phyloP scores from a whole-genome alignment of 2,329 filamentous ascomycete genomes.

The Colletotrichum cordylinicola region DNA sequence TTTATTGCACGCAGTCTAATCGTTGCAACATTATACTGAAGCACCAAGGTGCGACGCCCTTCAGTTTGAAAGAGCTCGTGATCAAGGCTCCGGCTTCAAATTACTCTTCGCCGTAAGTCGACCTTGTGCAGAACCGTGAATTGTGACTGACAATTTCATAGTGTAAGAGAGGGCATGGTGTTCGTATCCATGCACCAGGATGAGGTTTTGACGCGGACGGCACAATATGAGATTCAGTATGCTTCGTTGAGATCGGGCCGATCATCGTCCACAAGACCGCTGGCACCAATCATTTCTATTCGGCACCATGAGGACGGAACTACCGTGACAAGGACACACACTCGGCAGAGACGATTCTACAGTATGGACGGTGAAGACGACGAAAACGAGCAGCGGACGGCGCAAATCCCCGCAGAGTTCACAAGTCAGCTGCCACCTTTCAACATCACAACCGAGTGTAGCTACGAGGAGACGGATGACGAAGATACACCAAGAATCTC shows the following conservation, averaged over 20 bases:
- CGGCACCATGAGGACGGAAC: conserved; percentile 58
- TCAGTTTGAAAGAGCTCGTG: conserved; percentile 83
- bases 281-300: conserved; percentile 52
- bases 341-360: conserved; percentile 51
- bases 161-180: conserved; percentile 89
- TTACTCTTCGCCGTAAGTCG: conserved; percentile 86
- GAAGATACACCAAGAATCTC: conserved; percentile 22
- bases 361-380: conserved; percentile 48
- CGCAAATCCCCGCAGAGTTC: conserved; percentile 65
- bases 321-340: conserved; percentile 48
- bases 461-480: conserved; percentile 61
- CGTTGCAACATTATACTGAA: conserved; percentile 86
- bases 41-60: conserved; percentile 81
- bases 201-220: conserved; percentile 74
- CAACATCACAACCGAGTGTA: conserved; percentile 63
- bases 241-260: conserved; percentile 32
- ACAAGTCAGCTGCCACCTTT: conserved; percentile 53
- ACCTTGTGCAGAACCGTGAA: not conserved
- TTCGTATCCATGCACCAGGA: conserved; percentile 88
- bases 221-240: conserved; percentile 78
- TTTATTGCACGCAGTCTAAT: conserved; percentile 90
- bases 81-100: conserved; percentile 82
- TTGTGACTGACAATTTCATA: conserved; percentile 38
- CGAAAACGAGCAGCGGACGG: conserved; percentile 49
- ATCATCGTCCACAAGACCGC: conserved; percentile 21